Base-by-base conservation (phyloP, 129 eudicot genomes). In the Erigeron canadensis region DNA sequence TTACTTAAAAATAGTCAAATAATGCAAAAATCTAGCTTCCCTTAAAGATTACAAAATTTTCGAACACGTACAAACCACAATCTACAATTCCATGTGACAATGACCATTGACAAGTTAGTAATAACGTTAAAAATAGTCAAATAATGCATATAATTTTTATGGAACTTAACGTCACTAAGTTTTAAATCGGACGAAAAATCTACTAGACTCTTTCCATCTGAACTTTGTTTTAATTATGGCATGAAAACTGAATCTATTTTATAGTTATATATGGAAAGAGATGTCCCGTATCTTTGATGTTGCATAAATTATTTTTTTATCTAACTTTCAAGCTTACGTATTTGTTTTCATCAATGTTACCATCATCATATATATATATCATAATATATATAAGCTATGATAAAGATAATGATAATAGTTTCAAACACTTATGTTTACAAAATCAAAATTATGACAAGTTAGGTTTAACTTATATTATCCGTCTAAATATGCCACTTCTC, bases 401-500 rank as follows among this genome's bases (percentile, higher is more conserved):
- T 37, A 23, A 4, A 21, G 34, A n/a, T 37, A 23, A 4, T 42
- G 34, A n/a, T 37, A 47, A 48, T 53, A 38, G 50, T 41, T 43
- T 71, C 62, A 51, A 51, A 51, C 54, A 64, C 40, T 18, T 12
- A 15, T 73, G 53, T 75, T 47, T 69, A 39, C 19, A 39, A 28
- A 56, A n/a, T 39, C 21, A 13, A 69, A 69, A 58, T 11, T 19
- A 18, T 34, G 34, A 22, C 39, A 39, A 61, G 67, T 69, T 61
- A 60, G 56, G 71, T 70, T 69, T 50, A 62, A 61, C 58, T 62
- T 50, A 54, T 54, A 19, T 55, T 56, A 43, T 75, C 34, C 34
- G 34, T 28, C 1, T 2, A 28, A 28, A 28, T 28, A 28, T 28
- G 34, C 34, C 34, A 28, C 2, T 28, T 28, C 3, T 28, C 34